phyloP scores from a whole-genome alignment of 2,329 filamentous ascomycete species.

The Sporothrix inflata region DNA sequence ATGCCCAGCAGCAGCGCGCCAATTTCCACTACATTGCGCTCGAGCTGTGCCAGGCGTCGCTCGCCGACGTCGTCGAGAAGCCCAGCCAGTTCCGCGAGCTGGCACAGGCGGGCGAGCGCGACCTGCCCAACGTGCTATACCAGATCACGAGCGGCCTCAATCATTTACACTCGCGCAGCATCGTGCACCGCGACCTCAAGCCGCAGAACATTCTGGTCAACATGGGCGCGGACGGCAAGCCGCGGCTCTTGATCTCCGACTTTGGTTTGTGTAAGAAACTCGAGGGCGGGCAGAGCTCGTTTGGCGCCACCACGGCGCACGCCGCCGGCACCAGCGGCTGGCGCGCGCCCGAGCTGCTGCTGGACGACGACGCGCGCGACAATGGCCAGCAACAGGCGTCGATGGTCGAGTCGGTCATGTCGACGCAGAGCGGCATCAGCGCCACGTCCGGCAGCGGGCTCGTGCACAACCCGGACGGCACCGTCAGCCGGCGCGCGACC shows the following conservation, averaged over 20 bases:
- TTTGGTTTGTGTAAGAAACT: constrained; percentile 98
- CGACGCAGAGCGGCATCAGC: constrained; percentile 57
- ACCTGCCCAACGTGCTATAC: constrained; percentile 78
- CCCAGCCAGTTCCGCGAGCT: constrained; percentile 68
- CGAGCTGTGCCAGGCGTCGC: constrained; percentile 88
- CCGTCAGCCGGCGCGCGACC: constrained; percentile 77
- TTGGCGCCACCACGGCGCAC: constrained; percentile 90
- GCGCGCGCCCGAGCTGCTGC: constrained; percentile 91
- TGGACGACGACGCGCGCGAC: constrained; percentile 71
- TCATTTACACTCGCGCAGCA: constrained; percentile 87
- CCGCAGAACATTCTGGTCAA: constrained; percentile 95
- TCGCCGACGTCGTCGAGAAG: constrained; percentile 87
- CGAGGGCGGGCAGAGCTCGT: constrained; percentile 90
- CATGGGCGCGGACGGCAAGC: constrained; percentile 68
- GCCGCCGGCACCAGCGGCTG: constrained; percentile 93
- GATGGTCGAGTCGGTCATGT: constrained; percentile 52
- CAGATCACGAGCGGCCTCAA: constrained; percentile 89
- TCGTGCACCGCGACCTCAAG: constrained; percentile 96
- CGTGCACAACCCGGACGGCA: constrained; percentile 52
- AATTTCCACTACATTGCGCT: constrained; percentile 96
- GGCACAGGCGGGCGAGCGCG: constrained; percentile 71
- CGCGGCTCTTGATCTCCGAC: constrained; percentile 92
- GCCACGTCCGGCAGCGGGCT: constrained; percentile 32
- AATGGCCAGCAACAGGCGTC: constrained; percentile 45
- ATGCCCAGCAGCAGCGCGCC: constrained; percentile 83